phyloP scores from a whole-genome alignment of 164 flowering plant species.

The Sedum album region DNA sequence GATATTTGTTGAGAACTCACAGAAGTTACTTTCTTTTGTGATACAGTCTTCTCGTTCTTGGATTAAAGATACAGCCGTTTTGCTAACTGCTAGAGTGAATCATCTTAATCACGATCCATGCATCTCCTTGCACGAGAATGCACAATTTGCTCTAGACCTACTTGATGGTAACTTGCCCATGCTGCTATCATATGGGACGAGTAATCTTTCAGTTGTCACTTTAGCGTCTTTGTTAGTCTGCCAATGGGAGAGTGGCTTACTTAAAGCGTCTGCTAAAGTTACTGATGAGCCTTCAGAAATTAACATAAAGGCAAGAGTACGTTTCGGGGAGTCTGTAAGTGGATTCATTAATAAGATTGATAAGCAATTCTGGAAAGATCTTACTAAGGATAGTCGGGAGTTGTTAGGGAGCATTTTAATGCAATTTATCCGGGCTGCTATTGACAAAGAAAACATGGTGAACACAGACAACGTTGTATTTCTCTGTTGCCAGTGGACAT shows the following conservation, averaged over 20 bases:
- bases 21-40: constrained; percentile 36
- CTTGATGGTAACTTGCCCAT: constrained; percentile 54
- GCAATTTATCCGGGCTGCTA: constrained; percentile 40
- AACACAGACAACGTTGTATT: constrained; percentile 24
- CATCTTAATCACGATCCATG: constrained; percentile 17
- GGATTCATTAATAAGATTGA: constrained; percentile 30
- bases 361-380: constrained; percentile 30
- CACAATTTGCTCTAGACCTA: constrained; percentile 60
- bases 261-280: constrained; percentile 13
- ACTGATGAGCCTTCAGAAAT: constrained; percentile 18
- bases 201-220: constrained; percentile 39
- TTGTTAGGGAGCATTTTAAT: constrained; percentile 34
- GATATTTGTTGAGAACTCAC: constrained; percentile 41
- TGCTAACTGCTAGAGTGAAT: constrained; percentile 18
- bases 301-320: constrained; percentile 19
- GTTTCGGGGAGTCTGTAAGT: constrained; percentile 40
- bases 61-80: constrained; percentile 37
- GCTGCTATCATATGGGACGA: constrained; percentile 36
- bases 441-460: constrained; percentile 29
- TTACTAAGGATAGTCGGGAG: constrained; percentile 22
- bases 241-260: constrained; percentile 60
- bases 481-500: constrained; percentile 53
- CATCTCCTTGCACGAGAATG: constrained; percentile 30
- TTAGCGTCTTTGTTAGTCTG: constrained; percentile 50
- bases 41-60: constrained; percentile 49